These are phyloP conservation scores for Epichloe bromicola DNA, from an alignment of 2,329 filamentous ascomycete genomes.

Conservation along the genomic window DNA sequence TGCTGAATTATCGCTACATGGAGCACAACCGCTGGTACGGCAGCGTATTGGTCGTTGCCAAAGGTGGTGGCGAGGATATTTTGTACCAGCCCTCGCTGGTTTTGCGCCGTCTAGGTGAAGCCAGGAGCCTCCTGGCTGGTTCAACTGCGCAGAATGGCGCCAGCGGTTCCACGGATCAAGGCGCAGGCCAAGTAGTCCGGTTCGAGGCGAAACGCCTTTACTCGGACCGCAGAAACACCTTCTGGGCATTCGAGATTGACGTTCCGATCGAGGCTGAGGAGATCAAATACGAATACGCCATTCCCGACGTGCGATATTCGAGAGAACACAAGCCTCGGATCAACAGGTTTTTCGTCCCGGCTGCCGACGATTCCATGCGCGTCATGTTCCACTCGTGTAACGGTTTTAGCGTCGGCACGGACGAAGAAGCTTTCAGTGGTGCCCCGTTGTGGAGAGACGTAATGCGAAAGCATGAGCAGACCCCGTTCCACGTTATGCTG, in stretches of 20 bases:
- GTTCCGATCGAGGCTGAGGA: constrained; percentile 62
- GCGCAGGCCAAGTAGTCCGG: constrained; percentile 29
- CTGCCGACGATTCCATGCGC: constrained; percentile 76
- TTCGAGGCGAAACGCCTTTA: constrained; percentile 39
- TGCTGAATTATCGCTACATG: constrained; percentile 69
- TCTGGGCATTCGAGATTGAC: constrained; percentile 81
- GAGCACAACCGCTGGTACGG: constrained; percentile 65
- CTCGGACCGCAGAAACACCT: constrained; percentile 60
- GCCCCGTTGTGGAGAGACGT: constrained; percentile 95
- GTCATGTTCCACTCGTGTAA: constrained; percentile 99
- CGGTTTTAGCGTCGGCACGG: constrained; percentile 80
- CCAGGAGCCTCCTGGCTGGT: constrained; percentile 7
- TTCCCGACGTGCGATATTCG: constrained; percentile 52
- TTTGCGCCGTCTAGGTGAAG: constrained; percentile 30
- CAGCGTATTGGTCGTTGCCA: constrained; percentile 72
- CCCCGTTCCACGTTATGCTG: constrained; percentile 89
- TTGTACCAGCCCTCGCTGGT: constrained; percentile 45
- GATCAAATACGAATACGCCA: constrained; percentile 64
- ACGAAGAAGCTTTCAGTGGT: constrained; percentile 76
- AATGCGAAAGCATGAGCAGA: constrained; percentile 61
- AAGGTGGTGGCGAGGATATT: constrained; percentile 50
- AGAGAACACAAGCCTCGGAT: constrained; percentile 40
- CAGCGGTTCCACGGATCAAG: constrained; percentile 11
- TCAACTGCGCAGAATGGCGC: constrained; percentile 16
- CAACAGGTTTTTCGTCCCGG: constrained; percentile 85